Conservation (phyloP, 2,329 filamentous ascomycete genomes). For the Immersiporthe knoxdaviesiana region DNA sequence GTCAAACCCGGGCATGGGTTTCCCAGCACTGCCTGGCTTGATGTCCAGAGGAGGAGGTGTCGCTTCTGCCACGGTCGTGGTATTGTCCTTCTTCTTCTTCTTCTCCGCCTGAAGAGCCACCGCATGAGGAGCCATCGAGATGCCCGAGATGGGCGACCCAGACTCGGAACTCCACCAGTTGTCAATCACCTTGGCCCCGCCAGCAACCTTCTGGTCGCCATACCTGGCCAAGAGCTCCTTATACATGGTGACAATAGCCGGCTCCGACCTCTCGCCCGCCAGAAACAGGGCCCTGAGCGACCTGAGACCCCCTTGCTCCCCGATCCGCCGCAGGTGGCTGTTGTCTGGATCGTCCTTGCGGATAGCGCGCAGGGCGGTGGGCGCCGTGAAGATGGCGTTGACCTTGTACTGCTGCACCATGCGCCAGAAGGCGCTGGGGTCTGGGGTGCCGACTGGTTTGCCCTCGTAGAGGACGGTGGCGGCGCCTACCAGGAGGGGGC, state of each 20-base stretch:
- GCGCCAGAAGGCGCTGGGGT: conserved; percentile 87
- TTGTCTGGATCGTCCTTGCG: conserved; percentile 83
- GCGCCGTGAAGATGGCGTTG: conserved; percentile 83
- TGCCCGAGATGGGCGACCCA: conserved; percentile 61
- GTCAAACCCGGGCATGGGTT: conserved; percentile 90
- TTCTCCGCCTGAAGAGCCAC: not conserved
- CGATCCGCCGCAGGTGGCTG: conserved; percentile 63
- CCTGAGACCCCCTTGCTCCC: conserved; percentile 70
- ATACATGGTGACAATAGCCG: conserved; percentile 80
- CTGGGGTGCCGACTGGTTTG: conserved; percentile 88
- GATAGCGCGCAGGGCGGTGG: conserved; percentile 85
- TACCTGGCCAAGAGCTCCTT: conserved; percentile 71
- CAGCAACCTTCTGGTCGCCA: conserved; percentile 53
- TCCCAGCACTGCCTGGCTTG: conserved; percentile 85
- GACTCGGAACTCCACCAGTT: conserved; percentile 67
- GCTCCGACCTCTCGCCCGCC: conserved; percentile 87
- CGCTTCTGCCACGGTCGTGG: not conserved
- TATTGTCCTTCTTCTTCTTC: not conserved
- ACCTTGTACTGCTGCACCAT: conserved; percentile 84
- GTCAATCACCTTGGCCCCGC: conserved; percentile 61
- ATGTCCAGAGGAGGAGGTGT: conserved; percentile 61
- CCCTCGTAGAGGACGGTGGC: conserved; percentile 90
- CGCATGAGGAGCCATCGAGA: conserved; percentile 59
- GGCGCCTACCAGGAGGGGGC: conserved; percentile 80
- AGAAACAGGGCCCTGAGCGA: conserved; percentile 77